These are phyloP conservation scores for Henckelia pumila DNA, from an alignment of 257 asterid genomes.

Conservation along the genomic window DNA sequence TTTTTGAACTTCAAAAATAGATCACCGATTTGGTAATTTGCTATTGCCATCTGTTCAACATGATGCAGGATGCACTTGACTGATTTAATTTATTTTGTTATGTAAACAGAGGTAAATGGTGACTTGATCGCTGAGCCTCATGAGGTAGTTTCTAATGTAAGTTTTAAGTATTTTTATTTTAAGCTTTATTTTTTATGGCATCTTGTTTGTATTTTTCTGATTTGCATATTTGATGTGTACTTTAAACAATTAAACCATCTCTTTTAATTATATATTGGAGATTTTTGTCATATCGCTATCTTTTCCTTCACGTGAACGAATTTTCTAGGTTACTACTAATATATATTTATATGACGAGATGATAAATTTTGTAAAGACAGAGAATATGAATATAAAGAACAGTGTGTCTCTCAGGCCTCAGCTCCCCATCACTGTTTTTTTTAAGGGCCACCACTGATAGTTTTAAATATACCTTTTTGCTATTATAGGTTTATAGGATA, in stretches of 20 bases:
- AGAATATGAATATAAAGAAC: neutral
- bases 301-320: neutral
- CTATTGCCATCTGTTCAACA: neutral
- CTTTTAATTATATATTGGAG: neutral
- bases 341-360: neutral
- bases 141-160: neutral
- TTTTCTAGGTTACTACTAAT: no score
- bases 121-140: neutral
- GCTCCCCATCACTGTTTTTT: neutral
- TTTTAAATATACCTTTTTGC: neutral
- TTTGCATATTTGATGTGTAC: neutral
- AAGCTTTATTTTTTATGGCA: neutral
- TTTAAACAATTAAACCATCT: neutral
- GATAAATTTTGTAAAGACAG: no score
- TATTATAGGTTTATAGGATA: neutral
- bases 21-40: neutral
- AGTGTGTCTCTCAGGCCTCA: neutral
- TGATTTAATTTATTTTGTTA: no score
- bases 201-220: neutral
- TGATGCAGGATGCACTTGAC: neutral
- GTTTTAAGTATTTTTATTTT: neutral
- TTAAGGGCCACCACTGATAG: neutral
- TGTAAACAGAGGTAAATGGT: neutral
- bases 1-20: neutral
- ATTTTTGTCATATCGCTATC: neutral